Conservation (phyloP, 192 early-diverging fungal genomes). For the Chytriomyces sp. region DNA sequence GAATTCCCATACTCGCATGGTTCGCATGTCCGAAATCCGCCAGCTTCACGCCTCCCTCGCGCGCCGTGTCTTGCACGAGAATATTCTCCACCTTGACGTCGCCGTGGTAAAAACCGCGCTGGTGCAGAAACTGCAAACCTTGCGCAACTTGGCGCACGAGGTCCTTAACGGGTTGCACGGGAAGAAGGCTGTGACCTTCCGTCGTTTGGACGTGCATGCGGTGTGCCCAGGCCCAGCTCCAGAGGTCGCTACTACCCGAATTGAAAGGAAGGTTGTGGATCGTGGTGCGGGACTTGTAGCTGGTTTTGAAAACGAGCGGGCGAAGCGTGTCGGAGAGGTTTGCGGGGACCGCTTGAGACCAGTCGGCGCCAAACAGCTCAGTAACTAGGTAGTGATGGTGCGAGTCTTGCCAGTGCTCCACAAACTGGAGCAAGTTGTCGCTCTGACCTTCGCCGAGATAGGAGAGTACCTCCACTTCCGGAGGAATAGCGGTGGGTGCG, state of each 20-base stretch:
- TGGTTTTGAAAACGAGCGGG: neutral
- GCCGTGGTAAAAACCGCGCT: slow-evolving; percentile 52
- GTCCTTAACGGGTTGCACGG: slow-evolving; percentile 3
- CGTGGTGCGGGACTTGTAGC: neutral
- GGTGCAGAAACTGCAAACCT: slow-evolving; percentile 48
- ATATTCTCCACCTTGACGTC: slow-evolving; percentile 69
- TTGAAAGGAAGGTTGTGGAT: neutral
- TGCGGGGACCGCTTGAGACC: neutral
- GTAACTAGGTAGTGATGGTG: slow-evolving; percentile 29
- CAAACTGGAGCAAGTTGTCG: neutral
- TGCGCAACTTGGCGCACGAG: slow-evolving; percentile 49
- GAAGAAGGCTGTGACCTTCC: neutral
- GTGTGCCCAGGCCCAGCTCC: slow-evolving; percentile 20
- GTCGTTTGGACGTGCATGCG: neutral
- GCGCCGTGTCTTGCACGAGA: slow-evolving; percentile 19
- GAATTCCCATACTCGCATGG: slow-evolving; percentile 9
- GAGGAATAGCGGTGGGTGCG: neutral
- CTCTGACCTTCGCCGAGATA: neutral
- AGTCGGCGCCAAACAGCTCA: slow-evolving; percentile 17
- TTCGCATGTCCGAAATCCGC: slow-evolving; percentile 31
- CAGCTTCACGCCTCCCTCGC: neutral
- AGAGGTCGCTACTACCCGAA: slow-evolving; percentile 11
- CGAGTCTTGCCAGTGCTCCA: slow-evolving; percentile 8
- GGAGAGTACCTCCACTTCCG: neutral
- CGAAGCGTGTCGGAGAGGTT: neutral